These are phyloP conservation scores for Chlorella sorokiniana DNA, from an alignment of 139 green algal genomes.

Conservation along the genomic window DNA sequence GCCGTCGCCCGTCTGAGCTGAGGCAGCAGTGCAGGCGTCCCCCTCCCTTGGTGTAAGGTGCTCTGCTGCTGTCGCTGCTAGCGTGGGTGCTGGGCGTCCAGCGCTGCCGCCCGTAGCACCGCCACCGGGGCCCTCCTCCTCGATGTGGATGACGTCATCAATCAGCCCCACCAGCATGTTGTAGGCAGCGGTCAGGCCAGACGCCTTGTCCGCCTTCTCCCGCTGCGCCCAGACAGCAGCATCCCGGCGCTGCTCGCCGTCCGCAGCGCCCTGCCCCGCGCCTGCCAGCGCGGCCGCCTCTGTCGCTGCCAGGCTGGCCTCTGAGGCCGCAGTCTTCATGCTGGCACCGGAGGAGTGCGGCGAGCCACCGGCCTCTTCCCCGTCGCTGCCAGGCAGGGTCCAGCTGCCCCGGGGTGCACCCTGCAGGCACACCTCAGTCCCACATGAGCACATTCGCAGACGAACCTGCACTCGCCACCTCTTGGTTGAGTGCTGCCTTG, in stretches of 20 bases:
- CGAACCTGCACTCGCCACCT: too few species aligned
- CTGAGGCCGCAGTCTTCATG: constrained; percentile 23
- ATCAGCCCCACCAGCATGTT: constrained; percentile 17
- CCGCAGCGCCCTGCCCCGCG: neutral
- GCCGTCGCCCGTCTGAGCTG: neutral
- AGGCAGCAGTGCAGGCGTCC: neutral
- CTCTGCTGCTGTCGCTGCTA: neutral
- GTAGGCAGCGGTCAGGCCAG: constrained; percentile 6
- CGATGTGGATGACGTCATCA: constrained; percentile 21
- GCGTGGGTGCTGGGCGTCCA: neutral
- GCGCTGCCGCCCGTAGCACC: neutral
- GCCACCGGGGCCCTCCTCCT: neutral
- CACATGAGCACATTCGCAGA: neutral
- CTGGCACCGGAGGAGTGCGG: neutral
- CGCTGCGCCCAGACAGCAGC: neutral
- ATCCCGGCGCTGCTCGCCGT: too few species aligned
- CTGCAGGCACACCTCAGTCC: neutral
- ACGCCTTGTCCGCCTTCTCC: neutral
- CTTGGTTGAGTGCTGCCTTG: too few species aligned
- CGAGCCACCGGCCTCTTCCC: neutral
- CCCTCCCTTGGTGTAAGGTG: too few species aligned
- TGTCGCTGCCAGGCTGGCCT: neutral
- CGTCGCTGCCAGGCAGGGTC: constrained; percentile 1
- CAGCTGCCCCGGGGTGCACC: constrained; percentile 15
- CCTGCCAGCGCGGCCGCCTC: neutral